Base-by-base conservation (phyloP, 805 yeast genomes). In the Zygosaccharomyces lentus region DNA sequence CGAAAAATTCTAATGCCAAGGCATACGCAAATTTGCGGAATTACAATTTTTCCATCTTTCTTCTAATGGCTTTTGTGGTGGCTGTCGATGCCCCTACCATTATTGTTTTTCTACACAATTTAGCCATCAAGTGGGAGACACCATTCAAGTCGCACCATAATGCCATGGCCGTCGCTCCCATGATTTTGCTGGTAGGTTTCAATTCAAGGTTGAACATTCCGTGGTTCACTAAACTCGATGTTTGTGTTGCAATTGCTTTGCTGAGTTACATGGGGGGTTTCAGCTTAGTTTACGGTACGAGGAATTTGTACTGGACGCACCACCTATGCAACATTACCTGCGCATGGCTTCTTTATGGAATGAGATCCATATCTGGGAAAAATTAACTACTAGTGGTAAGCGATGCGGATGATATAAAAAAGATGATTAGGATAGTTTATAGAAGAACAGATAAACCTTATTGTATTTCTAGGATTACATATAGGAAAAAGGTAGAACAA, bases 141-240 rank as follows among this genome's bases (percentile, higher is more conserved):
- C 89, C 95, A 13, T 88, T 88, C 58, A 78, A 86, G 5, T 84
- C 96, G 0, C 95, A 88, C 62, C 96, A 90, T 62, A 89, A 87
- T 58, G 70, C 86, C 34, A 64, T 89, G 43, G 84, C 96, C 0
- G 77, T 89, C 19, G 67, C 83, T 10, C 96, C 96, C 0, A 79
- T 85, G 1, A 71, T 88, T 7, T 49, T 81, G 8, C 58, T 86
- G 32, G 76, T 78, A 36, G 83, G 80, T 54, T 66, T 72, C 38
- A 75, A 82, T 56, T 66, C 74, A n/a, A 77, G 79, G 4, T 65
- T 65, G 34, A 65, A 70, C 54, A 59, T 79, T 23, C 81, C 84
- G 2, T 59, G 25, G 4, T 52, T 43, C 29, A 48, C 44, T 8
- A 43, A 63, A 1, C 37, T 65, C 1, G 67, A 65, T 27, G 57